A percentile compares a stretch with the other conserved stretches of the same genome.
These are phyloP conservation scores for Hypholoma fasciculare DNA, from an alignment of 768 basidiomycete species.

Conservation along the genomic window DNA sequence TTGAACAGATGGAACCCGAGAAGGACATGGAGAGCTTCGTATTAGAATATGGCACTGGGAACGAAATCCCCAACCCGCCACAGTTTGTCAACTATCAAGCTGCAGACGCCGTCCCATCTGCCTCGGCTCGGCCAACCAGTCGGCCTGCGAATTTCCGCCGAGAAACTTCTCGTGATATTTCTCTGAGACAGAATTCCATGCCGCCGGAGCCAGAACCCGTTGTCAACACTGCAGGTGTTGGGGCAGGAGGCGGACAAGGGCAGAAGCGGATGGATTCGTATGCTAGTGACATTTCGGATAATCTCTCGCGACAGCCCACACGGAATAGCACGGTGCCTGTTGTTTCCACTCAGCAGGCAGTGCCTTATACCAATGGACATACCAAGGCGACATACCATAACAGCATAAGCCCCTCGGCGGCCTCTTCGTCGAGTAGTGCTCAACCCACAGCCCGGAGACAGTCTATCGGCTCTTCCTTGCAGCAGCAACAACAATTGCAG, in stretches of 20 bases:
- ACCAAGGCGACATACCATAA: constrained; percentile 8
- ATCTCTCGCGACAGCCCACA: constrained; percentile 33
- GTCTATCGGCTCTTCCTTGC: constrained; percentile 19
- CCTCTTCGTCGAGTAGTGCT: constrained; percentile 9
- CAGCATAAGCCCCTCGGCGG: constrained; percentile 10
- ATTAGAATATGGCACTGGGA: constrained; percentile 85
- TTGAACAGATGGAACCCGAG: constrained; percentile 88
- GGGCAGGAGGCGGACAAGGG: constrained; percentile 52
- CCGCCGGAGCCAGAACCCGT: constrained; percentile 42
- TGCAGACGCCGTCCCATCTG: constrained; percentile 62
- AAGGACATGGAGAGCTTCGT: constrained; percentile 91
- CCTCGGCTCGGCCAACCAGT: constrained; percentile 54
- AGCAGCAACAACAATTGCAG: constrained; percentile 27
- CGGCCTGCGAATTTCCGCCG: constrained; percentile 57
- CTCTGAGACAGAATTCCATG: constrained; percentile 27
- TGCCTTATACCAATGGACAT: constrained; percentile 31
- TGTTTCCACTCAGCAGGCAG: constrained; percentile 17
- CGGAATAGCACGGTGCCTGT: constrained; percentile 21
- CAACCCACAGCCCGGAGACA: constrained; percentile 15
- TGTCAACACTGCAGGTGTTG: constrained; percentile 68
- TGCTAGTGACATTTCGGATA: constrained; percentile 20
- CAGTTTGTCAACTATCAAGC: constrained; percentile 81
- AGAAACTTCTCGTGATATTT: constrained; percentile 39
- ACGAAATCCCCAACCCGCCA: constrained; percentile 85
- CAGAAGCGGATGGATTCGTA: constrained; percentile 34